Conservation (phyloP, 2,329 filamentous ascomycete species). For the Paraconiothyrium brasiliense region DNA sequence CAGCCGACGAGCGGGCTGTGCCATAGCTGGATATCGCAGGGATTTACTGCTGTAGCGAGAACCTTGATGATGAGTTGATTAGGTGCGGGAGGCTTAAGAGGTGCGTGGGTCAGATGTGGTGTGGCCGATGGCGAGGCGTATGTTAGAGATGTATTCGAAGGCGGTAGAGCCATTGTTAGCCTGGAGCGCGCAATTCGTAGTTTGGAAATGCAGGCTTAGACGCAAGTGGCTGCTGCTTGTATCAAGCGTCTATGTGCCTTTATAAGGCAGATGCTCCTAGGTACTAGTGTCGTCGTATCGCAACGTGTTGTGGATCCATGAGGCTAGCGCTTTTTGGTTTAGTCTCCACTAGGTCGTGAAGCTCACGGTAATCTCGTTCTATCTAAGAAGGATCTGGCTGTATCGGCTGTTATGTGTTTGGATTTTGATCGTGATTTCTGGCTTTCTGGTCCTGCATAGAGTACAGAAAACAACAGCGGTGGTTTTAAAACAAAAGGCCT, state of each 20-base stretch:
- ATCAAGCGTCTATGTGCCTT: not conserved
- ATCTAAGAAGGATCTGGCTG: not conserved
- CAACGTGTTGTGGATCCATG: not conserved
- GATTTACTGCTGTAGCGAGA: slow-evolving; percentile 58
- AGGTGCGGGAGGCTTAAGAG: slow-evolving; percentile 25
- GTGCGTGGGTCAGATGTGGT: slow-evolving; percentile 34
- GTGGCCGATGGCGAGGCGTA: slow-evolving; percentile 35
- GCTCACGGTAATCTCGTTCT: not conserved
- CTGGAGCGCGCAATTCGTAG: not conserved
- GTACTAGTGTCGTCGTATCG: not conserved
- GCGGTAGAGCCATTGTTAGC: slow-evolving; percentile 21
- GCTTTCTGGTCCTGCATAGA: not conserved
- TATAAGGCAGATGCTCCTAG: not conserved
- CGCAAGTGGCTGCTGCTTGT: not conserved
- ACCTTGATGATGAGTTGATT: slow-evolving; percentile 51
- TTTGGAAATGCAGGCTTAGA: not conserved
- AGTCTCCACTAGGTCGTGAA: slow-evolving; percentile 13
- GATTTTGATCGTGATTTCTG: not conserved
- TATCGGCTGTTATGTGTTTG: not conserved
- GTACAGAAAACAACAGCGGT: not conserved
- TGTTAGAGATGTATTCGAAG: slow-evolving; percentile 37
- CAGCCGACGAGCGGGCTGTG: slow-evolving; percentile 40
- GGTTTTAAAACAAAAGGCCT: not conserved
- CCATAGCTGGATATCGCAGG: slow-evolving; percentile 53
- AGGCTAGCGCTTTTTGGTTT: slow-evolving; percentile 4